Conservation (phyloP, 2,329 filamentous ascomycete species). For the Davidsoniella australis region DNA sequence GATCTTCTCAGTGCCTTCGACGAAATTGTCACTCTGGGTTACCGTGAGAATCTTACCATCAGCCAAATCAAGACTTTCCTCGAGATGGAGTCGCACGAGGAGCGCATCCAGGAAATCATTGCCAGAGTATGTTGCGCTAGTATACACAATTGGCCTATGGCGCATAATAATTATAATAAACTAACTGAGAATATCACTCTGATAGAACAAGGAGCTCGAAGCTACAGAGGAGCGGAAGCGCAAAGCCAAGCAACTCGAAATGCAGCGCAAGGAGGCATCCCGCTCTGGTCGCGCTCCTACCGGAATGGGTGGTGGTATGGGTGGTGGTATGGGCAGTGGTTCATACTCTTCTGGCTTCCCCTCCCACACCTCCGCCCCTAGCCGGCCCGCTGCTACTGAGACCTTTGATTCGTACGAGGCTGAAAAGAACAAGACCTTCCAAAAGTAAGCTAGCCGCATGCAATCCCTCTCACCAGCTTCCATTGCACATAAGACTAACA, state of each 20-base stretch:
- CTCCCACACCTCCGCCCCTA: conserved; percentile 39
- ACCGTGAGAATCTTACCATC: conserved; percentile 88
- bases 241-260: conserved; percentile 95
- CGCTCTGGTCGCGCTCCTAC: conserved; percentile 47
- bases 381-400: conserved; percentile 47
- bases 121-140: conserved; percentile 45
- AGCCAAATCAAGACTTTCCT: conserved; percentile 98
- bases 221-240: conserved; percentile 96
- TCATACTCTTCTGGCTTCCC: conserved; percentile 41
- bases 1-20: conserved; percentile 94
- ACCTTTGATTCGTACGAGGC: conserved; percentile 90
- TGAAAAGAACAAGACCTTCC: conserved; percentile 84
- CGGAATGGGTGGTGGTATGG: conserved; percentile 11
- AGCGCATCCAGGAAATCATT: conserved; percentile 97
- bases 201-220: conserved; percentile 92
- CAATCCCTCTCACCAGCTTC: conserved; percentile 6
- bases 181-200: conserved; percentile 15
- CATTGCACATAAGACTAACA: conserved; percentile 5
- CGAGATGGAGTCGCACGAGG: conserved; percentile 98
- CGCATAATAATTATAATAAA: conserved; percentile 12
- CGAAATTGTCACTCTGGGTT: conserved; percentile 87
- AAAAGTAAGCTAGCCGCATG: conserved; percentile 41
- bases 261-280: conserved; percentile 93
- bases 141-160: not conserved
- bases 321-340: conserved; percentile 5